Conservation (phyloP, 768 basidiomycete genomes). For the Rhizopogon roseolus region DNA sequence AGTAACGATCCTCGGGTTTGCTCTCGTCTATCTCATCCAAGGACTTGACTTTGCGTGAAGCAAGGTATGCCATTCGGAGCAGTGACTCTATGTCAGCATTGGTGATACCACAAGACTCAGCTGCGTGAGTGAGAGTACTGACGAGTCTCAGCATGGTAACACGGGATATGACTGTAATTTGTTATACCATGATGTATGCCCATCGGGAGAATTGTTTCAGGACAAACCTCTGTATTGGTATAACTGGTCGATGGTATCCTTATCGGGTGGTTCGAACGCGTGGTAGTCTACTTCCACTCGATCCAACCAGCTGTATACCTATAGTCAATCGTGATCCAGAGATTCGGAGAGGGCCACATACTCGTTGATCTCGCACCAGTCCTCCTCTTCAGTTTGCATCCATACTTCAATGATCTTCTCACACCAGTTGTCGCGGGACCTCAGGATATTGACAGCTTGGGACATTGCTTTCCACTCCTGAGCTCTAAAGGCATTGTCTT, state of each 20-base stretch:
- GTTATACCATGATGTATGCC: not conserved
- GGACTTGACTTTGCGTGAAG: slow-evolving; percentile 11
- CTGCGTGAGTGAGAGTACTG: slow-evolving; percentile 15
- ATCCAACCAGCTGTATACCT: slow-evolving; percentile 8
- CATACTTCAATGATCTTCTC: slow-evolving; percentile 21
- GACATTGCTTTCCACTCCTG: slow-evolving; percentile 20
- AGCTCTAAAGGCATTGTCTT: slow-evolving; percentile 6
- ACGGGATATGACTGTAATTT: slow-evolving; percentile 14
- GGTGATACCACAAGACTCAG: slow-evolving; percentile 13
- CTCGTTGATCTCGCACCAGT: slow-evolving; percentile 13
- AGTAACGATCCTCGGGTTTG: not conserved
- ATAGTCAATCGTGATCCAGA: not conserved
- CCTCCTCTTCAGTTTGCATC: slow-evolving; percentile 24
- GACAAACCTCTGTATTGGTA: slow-evolving; percentile 17
- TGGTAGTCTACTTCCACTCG: slow-evolving; percentile 12
- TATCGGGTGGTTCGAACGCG: slow-evolving; percentile 8
- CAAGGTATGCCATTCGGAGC: slow-evolving; percentile 18
- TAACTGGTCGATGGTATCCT: slow-evolving; percentile 7
- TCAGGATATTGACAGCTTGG: slow-evolving; percentile 17
- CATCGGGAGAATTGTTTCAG: not conserved
- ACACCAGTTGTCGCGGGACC: slow-evolving; percentile 21
- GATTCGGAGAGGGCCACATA: not conserved
- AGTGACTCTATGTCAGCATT: slow-evolving; percentile 22
- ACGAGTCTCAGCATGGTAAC: slow-evolving; percentile 24
- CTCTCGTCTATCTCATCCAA: not conserved